Conservation (phyloP, 2,329 filamentous ascomycete genomes). For the Diaporthe nobilis region DNA sequence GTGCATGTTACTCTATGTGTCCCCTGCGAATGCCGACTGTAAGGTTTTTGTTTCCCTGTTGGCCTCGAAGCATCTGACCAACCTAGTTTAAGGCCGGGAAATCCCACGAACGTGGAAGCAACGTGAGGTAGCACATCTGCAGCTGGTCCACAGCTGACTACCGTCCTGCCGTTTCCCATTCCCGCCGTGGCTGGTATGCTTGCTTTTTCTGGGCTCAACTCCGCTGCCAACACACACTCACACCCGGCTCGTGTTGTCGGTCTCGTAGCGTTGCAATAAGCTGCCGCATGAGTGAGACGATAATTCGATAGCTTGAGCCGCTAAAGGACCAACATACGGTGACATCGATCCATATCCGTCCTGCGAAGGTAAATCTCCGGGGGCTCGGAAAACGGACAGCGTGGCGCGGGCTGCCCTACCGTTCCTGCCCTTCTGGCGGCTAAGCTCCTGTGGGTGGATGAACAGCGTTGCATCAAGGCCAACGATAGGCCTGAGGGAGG, state of each 20-base stretch:
- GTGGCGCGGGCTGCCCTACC: constrained; percentile 34
- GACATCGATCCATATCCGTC: constrained; percentile 23
- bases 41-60: constrained; percentile 16
- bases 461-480: constrained; percentile 23
- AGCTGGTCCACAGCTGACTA: constrained; percentile 28
- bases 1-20: neutral
- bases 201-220: constrained; percentile 26
- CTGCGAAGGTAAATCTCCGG: constrained; percentile 23
- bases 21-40: neutral
- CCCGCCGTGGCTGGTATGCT: constrained; percentile 34
- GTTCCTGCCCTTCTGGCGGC: constrained; percentile 33
- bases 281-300: constrained; percentile 35
- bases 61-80: constrained; percentile 26
- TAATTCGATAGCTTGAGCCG: constrained; percentile 39
- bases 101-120: neutral
- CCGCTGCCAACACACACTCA: constrained; percentile 29
- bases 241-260: constrained; percentile 32
- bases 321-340: constrained; percentile 38
- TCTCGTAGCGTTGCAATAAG: constrained; percentile 34
- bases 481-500: neutral
- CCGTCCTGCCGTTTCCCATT: constrained; percentile 8
- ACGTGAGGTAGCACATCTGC: neutral
- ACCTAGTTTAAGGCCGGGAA: neutral
- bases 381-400: constrained; percentile 25
- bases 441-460: constrained; percentile 32